phyloP scores from a whole-genome alignment of 371 early-diverging fungal species.

The Mucor velutinosus region DNA sequence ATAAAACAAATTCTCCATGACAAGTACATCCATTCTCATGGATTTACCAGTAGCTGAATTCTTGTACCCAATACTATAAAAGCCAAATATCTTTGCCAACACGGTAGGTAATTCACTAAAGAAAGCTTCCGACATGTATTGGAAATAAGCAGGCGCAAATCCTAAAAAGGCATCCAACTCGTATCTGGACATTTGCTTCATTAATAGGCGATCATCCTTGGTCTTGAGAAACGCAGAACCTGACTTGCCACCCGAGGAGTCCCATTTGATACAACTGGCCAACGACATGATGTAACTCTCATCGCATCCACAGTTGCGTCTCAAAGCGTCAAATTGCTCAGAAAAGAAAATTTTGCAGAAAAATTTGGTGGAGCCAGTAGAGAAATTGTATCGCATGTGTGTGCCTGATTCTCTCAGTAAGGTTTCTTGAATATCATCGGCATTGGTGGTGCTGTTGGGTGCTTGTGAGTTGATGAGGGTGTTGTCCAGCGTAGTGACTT shows the following conservation, averaged over 20 bases:
- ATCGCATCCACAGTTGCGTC: conserved; percentile 85
- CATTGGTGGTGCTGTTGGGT: neutral
- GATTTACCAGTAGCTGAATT: conserved; percentile 81
- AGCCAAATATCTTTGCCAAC: conserved; percentile 94
- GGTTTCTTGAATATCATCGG: conserved; percentile 58
- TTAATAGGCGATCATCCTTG: conserved; percentile 89
- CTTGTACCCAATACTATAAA: conserved; percentile 89
- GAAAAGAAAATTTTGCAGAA: conserved; percentile 92
- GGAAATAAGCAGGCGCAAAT: conserved; percentile 95
- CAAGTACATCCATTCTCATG: conserved; percentile 88
- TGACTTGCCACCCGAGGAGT: conserved; percentile 91
- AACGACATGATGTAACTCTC: conserved; percentile 84
- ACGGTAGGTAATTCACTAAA: conserved; percentile 87
- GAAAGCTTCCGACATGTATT: conserved; percentile 87
- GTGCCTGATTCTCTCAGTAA: conserved; percentile 67
- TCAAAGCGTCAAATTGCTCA: conserved; percentile 92
- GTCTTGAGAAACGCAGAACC: conserved; percentile 93
- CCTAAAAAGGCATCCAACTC: conserved; percentile 91
- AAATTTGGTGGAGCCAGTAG: conserved; percentile 77
- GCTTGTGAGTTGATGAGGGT: neutral
- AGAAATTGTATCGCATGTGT: conserved; percentile 75
- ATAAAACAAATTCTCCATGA: conserved; percentile 97
- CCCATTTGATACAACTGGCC: conserved; percentile 86
- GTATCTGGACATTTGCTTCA: conserved; percentile 88
- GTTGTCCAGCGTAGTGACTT: conserved; percentile 13